Conservation (phyloP, 1,284 basidiomycete genomes). For the Ganoderma meredithae region DNA sequence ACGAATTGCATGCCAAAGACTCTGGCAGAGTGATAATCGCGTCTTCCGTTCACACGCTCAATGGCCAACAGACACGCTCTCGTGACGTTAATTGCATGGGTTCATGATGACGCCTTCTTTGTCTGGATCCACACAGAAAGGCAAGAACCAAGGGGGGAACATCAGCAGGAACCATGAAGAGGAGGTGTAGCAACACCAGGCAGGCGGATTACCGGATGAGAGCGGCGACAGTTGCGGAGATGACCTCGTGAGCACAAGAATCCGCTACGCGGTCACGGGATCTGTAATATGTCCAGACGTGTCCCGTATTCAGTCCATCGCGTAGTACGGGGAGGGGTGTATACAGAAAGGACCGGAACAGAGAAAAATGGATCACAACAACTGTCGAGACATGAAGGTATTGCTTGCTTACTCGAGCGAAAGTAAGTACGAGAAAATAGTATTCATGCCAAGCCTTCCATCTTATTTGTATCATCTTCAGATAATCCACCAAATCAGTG, state of each 20-base stretch:
- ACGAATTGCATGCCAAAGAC: conserved; percentile 24
- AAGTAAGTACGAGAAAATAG: too few relatives aligned
- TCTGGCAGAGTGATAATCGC: conserved; percentile 45
- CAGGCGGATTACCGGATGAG: neutral
- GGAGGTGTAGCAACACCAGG: neutral
- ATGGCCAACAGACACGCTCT: conserved; percentile 13
- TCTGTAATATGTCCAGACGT: conserved; percentile 4
- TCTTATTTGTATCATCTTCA: conserved; percentile 4
- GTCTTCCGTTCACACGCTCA: conserved; percentile 55
- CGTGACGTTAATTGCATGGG: conserved; percentile 1
- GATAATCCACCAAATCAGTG: conserved; percentile 2
- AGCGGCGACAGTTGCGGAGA: conserved; percentile 15
- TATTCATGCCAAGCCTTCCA: neutral
- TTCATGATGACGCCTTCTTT: neutral
- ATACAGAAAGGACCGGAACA: neutral
- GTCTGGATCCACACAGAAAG: neutral
- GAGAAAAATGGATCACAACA: neutral
- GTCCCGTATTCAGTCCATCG: conserved; percentile 1
- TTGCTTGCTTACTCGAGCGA: too few relatives aligned
- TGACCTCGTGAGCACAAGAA: conserved; percentile 5
- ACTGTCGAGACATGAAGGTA: too few relatives aligned
- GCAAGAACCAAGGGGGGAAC: neutral
- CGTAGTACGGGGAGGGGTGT: neutral
- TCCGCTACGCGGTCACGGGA: conserved; percentile 26
- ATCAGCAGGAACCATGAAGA: neutral